Evolutionary conservation across 2,329 filamentous ascomycete genomes (phyloP).

Genomic region (Corinectria fuckeliana): DNA sequence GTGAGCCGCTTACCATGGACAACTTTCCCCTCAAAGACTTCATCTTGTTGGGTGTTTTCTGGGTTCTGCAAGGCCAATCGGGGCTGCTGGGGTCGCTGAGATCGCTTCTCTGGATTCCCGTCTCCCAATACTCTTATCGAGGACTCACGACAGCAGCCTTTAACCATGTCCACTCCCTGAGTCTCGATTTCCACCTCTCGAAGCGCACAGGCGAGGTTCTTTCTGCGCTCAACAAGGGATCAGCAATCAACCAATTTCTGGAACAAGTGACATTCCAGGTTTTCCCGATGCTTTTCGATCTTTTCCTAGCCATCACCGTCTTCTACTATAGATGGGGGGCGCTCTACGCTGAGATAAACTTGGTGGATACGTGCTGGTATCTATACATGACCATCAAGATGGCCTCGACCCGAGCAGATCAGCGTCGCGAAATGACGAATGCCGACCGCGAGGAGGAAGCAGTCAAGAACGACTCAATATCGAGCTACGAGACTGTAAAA

Average conservation of each 20-base stretch:
- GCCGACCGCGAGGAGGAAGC: conserved; percentile 94
- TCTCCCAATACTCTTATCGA: conserved; percentile 95
- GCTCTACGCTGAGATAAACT: conserved; percentile 88
- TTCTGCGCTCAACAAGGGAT: conserved; percentile 94
- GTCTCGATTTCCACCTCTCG: conserved; percentile 93
- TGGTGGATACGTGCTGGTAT: conserved; percentile 93
- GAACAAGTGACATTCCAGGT: conserved; percentile 97
- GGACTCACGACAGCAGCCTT: conserved; percentile 94
- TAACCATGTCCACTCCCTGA: conserved; percentile 94
- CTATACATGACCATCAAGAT: conserved; percentile 96
- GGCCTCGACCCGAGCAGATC: conserved; percentile 90
- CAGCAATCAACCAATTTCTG: conserved; percentile 93
- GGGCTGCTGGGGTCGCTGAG: conserved; percentile 84
- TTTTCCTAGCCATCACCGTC: conserved; percentile 78
- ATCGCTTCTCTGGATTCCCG: conserved; percentile 91
- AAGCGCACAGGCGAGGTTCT: conserved; percentile 97
- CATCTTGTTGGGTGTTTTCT: conserved; percentile 64
- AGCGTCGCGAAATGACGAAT: conserved; percentile 93
- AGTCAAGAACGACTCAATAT: conserved; percentile 98
- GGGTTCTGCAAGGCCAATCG: conserved; percentile 88
- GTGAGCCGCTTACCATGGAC: conserved; percentile 42
- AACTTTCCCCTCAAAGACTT: conserved; percentile 47
- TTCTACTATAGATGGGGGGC: conserved; percentile 70
- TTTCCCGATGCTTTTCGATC: conserved; percentile 90
- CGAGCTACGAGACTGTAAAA: conserved; percentile 96